phyloP scores from a whole-genome alignment of 129 eudicot genomes.

The Glebionis coronaria region DNA sequence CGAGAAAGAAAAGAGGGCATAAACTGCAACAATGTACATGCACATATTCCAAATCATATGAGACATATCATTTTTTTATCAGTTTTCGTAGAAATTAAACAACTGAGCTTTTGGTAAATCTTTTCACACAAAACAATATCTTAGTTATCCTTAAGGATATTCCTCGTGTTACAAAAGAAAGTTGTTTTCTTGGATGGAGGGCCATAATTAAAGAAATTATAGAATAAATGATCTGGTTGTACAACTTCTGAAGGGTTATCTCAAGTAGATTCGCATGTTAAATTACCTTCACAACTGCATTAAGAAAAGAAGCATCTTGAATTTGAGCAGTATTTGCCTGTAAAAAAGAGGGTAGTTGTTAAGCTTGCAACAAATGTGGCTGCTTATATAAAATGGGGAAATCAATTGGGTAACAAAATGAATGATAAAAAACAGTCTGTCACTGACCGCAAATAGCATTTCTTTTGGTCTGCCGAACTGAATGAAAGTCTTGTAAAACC shows the following conservation, averaged over 20 bases:
- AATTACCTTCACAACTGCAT: too few species aligned
- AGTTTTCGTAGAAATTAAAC: neutral
- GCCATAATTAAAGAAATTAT: slow-evolving; percentile 4
- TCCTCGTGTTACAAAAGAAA: slow-evolving; percentile 9
- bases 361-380: slow-evolving; percentile 22
- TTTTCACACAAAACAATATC: slow-evolving; percentile 1
- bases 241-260: slow-evolving; percentile 12
- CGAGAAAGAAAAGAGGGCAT: too few species aligned
- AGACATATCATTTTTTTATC: neutral
- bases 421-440: too few species aligned
- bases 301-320: slow-evolving; percentile 72
- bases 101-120: slow-evolving; percentile 1
- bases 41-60: slow-evolving; percentile 4
- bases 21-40: slow-evolving; percentile 15
- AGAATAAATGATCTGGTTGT: slow-evolving; percentile 8
- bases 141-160: neutral
- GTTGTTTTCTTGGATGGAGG: neutral
- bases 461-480: too few species aligned
- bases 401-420: too few species aligned
- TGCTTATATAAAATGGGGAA: slow-evolving; percentile 2
- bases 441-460: too few species aligned
- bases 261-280: slow-evolving; percentile 8
- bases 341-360: slow-evolving; percentile 25
- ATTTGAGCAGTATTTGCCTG: slow-evolving; percentile 67
- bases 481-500: too few species aligned